Conservation (phyloP, 768 basidiomycete species). For the Rhizopogon vesiculosus region DNA sequence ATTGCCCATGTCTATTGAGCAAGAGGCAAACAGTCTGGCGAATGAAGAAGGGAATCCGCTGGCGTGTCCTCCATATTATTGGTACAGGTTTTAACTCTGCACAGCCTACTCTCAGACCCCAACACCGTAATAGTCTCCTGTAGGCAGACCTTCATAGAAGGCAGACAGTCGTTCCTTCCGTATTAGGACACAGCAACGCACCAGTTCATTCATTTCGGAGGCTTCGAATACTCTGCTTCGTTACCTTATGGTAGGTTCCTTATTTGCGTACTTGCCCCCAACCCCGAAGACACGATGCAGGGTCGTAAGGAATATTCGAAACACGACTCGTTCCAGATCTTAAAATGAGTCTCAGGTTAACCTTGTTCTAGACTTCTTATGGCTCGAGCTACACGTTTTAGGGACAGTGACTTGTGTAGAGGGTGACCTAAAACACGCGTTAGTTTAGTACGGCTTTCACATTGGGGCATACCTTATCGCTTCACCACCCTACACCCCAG, state of each 20-base stretch:
- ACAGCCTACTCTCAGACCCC: neutral
- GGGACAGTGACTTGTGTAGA: neutral
- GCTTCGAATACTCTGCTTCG: neutral
- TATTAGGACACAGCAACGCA: neutral
- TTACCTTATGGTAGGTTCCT: no score
- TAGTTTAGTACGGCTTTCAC: neutral
- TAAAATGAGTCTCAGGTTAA: neutral
- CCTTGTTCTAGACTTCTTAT: neutral
- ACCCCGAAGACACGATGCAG: no score
- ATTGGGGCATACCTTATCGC: neutral
- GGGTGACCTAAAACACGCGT: neutral
- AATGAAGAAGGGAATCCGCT: neutral
- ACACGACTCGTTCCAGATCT: no score
- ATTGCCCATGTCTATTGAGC: slow-evolving; percentile 15
- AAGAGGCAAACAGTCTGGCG: neutral
- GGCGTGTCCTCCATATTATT: neutral
- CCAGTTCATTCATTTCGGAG: neutral
- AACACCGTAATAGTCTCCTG: no score
- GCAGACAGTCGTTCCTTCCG: no score
- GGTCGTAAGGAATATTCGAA: no score
- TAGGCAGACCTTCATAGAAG: no score
- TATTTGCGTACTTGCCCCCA: no score
- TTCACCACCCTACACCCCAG: neutral
- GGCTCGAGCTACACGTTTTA: no score
- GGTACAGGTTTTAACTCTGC: neutral